phyloP scores from a whole-genome alignment of 768 basidiomycete species.

The Pholiota conissans region DNA sequence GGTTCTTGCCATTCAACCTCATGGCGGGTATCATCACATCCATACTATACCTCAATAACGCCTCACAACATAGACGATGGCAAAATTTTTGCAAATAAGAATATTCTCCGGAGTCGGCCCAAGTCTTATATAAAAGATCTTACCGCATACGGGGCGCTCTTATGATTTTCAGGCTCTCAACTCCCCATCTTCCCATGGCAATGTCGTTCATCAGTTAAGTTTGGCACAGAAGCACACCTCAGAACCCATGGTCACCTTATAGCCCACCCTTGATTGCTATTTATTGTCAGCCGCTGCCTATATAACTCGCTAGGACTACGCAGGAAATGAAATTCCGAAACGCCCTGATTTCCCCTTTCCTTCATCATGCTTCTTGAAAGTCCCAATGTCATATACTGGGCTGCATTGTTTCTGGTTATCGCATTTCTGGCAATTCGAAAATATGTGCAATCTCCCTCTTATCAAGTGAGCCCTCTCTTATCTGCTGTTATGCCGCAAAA shows the following conservation, averaged over 20 bases:
- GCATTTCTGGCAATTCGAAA: not conserved
- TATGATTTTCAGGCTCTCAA: not conserved
- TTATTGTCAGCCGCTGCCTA: too few species aligned
- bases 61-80: not conserved
- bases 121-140: not conserved
- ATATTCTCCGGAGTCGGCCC: not conserved
- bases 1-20: too few species aligned
- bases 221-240: not conserved
- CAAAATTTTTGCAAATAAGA: not conserved
- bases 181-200: not conserved
- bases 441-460: slow-evolving; percentile 3
- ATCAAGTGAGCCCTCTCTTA: slow-evolving; percentile 1
- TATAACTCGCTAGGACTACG: too few species aligned
- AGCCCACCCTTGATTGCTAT: too few species aligned
- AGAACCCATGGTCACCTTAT: not conserved
- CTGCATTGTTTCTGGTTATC: not conserved
- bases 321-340: too few species aligned
- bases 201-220: not conserved
- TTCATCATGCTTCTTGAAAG: not conserved
- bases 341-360: too few species aligned
- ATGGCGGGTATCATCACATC: not conserved
- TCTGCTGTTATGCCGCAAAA: not conserved
- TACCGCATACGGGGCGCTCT: not conserved
- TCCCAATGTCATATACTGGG: not conserved
- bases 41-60: not conserved